Evolutionary conservation across 352 stramenopile species (phyloP).

Genomic region (Phytophthora sojae): DNA sequence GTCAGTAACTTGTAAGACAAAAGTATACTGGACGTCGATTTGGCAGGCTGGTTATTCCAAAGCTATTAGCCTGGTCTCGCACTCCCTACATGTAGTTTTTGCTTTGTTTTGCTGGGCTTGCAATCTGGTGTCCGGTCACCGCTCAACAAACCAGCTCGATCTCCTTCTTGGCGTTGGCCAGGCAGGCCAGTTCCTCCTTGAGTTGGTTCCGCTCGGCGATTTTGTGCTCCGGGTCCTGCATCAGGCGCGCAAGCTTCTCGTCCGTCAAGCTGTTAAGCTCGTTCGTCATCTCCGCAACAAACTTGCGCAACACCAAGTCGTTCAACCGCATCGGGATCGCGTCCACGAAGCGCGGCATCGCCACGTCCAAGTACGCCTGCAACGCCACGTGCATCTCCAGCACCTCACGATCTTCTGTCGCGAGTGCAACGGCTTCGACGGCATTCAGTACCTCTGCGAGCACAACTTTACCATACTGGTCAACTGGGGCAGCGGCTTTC

Average conservation of each 20-base stretch:
- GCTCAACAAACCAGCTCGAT: slow-evolving; percentile 42
- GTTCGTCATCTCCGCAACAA: slow-evolving; percentile 36
- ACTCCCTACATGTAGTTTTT: no score
- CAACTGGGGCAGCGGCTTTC: slow-evolving; percentile 3
- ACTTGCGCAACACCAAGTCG: slow-evolving; percentile 37
- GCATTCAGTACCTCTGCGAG: slow-evolving; percentile 29
- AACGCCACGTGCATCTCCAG: slow-evolving; percentile 46
- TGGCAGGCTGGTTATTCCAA: no score
- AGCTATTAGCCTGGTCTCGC: no score
- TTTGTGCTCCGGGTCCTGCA: slow-evolving; percentile 46
- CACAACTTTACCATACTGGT: slow-evolving; percentile 7
- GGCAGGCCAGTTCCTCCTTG: slow-evolving; percentile 30
- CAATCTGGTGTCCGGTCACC: no score
- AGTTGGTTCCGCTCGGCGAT: slow-evolving; percentile 34
- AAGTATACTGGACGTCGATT: no score
- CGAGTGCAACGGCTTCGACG: slow-evolving; percentile 7
- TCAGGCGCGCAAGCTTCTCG: slow-evolving; percentile 40
- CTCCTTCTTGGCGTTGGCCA: slow-evolving; percentile 44
- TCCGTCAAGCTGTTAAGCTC: slow-evolving; percentile 46
- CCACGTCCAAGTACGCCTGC: slow-evolving; percentile 46
- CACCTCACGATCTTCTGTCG: slow-evolving; percentile 38
- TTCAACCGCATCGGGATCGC: slow-evolving; percentile 48
- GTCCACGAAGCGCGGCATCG: slow-evolving; percentile 42
- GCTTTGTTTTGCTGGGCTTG: no score
- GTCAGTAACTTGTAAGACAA: no score